A percentile compares a stretch with the other conserved stretches of the same genome.
These are phyloP conservation scores for Taphrina betulina DNA, from an alignment of 1,139 yeast species.

Conservation along the genomic window DNA sequence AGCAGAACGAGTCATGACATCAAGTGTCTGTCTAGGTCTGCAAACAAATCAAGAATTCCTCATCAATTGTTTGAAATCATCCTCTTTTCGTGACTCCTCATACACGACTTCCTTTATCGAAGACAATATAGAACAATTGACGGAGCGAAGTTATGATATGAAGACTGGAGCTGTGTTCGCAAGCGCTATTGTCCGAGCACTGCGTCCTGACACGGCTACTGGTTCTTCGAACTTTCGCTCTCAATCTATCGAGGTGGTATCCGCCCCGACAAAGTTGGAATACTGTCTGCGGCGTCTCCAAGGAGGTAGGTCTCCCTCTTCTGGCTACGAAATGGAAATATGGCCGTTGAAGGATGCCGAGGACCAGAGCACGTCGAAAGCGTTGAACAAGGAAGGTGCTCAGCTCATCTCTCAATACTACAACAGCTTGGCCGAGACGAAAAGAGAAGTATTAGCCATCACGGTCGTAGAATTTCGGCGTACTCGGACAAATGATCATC, in stretches of 20 bases:
- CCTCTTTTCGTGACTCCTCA: background rate
- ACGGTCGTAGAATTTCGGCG: too few relatives aligned
- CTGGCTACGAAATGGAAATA: background rate
- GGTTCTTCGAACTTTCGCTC: background rate
- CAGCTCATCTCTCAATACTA: background rate
- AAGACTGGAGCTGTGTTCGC: background rate
- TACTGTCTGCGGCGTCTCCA: background rate
- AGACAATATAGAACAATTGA: background rate
- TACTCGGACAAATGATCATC: background rate
- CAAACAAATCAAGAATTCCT: slow-evolving; percentile 56
- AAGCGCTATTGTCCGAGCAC: slow-evolving; percentile 3
- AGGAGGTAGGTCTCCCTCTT: too few relatives aligned
- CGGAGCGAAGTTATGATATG: background rate
- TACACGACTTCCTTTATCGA: slow-evolving; percentile 19
- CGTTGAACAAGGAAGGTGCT: background rate
- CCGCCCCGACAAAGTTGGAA: background rate
- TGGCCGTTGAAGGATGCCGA: background rate
- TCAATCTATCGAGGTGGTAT: background rate
- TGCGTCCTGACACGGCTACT: background rate
- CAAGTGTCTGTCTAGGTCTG: slow-evolving; percentile 85
- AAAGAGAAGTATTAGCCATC: background rate
- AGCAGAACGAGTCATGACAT: slow-evolving; percentile 75
- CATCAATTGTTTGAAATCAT: background rate
- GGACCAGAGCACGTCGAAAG: background rate
- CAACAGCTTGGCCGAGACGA: background rate